Evolutionary conservation across 352 stramenopile species (phyloP).

Genomic region (Pythium diclinum): DNA sequence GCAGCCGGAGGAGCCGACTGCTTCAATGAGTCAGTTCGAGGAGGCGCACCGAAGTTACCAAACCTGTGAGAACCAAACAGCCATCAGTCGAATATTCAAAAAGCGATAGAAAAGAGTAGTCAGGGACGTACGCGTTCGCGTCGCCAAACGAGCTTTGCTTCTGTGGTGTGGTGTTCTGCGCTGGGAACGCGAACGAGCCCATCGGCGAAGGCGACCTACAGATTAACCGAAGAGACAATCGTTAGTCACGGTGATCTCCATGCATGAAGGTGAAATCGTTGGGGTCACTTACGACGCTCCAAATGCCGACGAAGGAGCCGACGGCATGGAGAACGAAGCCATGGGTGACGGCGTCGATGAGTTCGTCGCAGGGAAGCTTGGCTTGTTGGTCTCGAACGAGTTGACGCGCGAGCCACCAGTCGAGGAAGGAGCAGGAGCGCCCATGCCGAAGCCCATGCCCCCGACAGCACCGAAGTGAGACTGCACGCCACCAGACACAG

Average conservation of each 20-base stretch:
- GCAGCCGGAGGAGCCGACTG: constrained; percentile 25
- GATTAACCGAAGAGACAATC: constrained; percentile 1
- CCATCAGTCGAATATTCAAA: not conserved
- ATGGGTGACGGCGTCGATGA: constrained; percentile 26
- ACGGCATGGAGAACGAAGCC: constrained; percentile 38
- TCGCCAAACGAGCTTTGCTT: constrained; percentile 40
- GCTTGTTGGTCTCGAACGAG: constrained; percentile 33
- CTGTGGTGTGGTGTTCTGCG: constrained; percentile 27
- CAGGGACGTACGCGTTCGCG: constrained; percentile 41
- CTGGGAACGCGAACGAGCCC: constrained; percentile 39
- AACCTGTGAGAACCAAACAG: constrained; percentile 31
- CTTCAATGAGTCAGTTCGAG: constrained; percentile 33
- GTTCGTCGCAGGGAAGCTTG: constrained; percentile 22
- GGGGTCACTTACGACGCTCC: constrained; percentile 12
- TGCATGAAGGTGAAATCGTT: constrained; percentile 7
- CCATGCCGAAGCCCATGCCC: constrained; percentile 19
- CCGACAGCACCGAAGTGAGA: constrained; percentile 8
- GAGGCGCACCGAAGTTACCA: constrained; percentile 45
- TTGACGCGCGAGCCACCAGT: constrained; percentile 32
- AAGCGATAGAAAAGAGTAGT: not conserved
- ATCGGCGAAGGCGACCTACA: constrained; percentile 29
- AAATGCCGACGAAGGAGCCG: constrained; percentile 7
- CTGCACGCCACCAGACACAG: constrained; percentile 12
- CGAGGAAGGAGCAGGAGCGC: constrained; percentile 13
- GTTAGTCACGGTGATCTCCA: constrained; percentile 9